Evolutionary conservation across 2,329 filamentous ascomycete genomes (phyloP).

Genomic region (Trichophyton mentagrophytes): DNA sequence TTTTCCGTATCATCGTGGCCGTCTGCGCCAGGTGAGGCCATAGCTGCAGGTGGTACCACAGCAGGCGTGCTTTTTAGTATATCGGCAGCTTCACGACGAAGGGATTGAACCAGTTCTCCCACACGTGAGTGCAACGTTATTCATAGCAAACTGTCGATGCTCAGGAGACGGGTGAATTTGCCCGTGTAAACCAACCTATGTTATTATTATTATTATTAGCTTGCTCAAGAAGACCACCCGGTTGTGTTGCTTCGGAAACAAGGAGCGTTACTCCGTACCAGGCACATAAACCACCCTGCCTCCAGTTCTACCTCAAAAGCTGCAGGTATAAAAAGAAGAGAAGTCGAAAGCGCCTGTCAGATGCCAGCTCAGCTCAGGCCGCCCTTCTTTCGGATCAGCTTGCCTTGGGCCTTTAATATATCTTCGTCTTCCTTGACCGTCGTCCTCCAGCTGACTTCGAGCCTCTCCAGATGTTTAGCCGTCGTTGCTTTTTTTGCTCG

Average conservation of each 20-base stretch:
- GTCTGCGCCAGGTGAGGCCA: slow-evolving; percentile 9
- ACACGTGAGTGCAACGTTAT: not conserved
- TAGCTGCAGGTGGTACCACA: not conserved
- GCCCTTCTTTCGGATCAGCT: not conserved
- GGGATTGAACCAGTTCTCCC: not conserved
- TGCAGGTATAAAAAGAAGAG: too few relatives aligned
- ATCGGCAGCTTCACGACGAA: not conserved
- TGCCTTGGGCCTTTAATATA: not conserved
- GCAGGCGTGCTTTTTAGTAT: not conserved
- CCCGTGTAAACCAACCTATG: too few relatives aligned
- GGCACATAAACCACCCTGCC: not conserved
- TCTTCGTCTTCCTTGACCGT: not conserved
- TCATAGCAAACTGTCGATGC: not conserved
- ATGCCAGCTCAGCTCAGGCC: too few relatives aligned
- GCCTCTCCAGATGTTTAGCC: not conserved
- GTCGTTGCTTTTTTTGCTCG: not conserved
- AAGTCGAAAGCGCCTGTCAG: too few relatives aligned
- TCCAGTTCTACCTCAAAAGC: not conserved
- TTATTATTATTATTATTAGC: too few relatives aligned
- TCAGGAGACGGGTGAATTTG: too few relatives aligned
- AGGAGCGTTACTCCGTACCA: not conserved
- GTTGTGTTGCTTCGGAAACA: not conserved
- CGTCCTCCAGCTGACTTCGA: not conserved
- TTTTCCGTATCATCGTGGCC: slow-evolving; percentile 5
- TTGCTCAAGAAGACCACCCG: too few relatives aligned